A percentile compares a stretch with the other conserved stretches of the same genome.
phyloP scores from a whole-genome alignment of 495 filamentous ascomycete genomes.

The Aspergillus hancockii region DNA sequence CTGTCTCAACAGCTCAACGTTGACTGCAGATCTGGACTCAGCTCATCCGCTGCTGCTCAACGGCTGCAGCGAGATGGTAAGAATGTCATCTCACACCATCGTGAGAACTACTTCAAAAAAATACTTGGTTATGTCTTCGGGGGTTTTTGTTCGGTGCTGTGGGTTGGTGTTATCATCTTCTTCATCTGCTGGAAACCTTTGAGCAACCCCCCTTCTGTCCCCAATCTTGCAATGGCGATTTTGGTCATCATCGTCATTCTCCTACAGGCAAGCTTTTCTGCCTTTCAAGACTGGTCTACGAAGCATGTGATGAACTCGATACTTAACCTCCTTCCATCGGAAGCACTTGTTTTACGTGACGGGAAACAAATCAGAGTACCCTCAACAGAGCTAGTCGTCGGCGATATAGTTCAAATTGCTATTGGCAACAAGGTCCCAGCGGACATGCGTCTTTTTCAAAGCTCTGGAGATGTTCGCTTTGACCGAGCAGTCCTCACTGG shows the following conservation, averaged over 20 bases:
- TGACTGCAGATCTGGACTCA: slow-evolving; percentile 31
- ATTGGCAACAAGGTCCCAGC: slow-evolving; percentile 72
- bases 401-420: slow-evolving; percentile 66
- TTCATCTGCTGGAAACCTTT: slow-evolving; percentile 74
- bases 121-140: slow-evolving; percentile 70
- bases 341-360: slow-evolving; percentile 62
- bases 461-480: slow-evolving; percentile 67
- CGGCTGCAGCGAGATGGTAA: slow-evolving; percentile 57
- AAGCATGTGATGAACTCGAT: slow-evolving; percentile 66
- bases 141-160: slow-evolving; percentile 71
- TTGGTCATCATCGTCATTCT: slow-evolving; percentile 67
- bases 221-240: slow-evolving; percentile 70
- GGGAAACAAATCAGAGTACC: slow-evolving; percentile 47
- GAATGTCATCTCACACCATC: slow-evolving; percentile 61
- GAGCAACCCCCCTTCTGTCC: slow-evolving; percentile 63
- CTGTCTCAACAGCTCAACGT: slow-evolving; percentile 39
- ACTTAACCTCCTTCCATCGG: slow-evolving; percentile 65
- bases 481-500: slow-evolving; percentile 73
- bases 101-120: slow-evolving; percentile 56
- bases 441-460: slow-evolving; percentile 66
- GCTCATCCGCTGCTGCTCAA: slow-evolving; percentile 31
- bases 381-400: slow-evolving; percentile 63
- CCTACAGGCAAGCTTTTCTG: slow-evolving; percentile 70
- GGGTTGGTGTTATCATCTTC: slow-evolving; percentile 66
- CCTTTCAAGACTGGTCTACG: slow-evolving; percentile 67